Conservation (phyloP, 2,329 filamentous ascomycete species). For the Colletotrichum sp. region DNA sequence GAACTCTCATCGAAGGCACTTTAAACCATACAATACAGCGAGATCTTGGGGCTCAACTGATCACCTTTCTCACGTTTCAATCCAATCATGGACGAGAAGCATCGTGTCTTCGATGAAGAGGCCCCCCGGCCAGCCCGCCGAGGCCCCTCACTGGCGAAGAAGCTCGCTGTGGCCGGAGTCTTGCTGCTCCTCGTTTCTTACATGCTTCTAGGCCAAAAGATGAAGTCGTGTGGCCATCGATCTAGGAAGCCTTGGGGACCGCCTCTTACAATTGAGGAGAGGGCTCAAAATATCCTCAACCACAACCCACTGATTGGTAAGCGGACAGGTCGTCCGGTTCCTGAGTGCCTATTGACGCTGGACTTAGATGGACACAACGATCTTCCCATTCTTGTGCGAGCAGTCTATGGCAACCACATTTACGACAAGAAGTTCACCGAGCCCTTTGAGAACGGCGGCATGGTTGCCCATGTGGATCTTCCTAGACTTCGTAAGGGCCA, state of each 20-base stretch:
- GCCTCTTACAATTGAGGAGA: constrained; percentile 42
- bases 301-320: constrained; percentile 56
- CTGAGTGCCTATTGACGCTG: background rate
- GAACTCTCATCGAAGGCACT: background rate
- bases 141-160: background rate
- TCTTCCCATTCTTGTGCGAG: constrained; percentile 75
- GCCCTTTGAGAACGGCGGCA: constrained; percentile 73
- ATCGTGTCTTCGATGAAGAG: background rate
- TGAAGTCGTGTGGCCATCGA: constrained; percentile 19
- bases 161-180: constrained; percentile 12
- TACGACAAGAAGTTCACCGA: constrained; percentile 75
- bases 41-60: background rate
- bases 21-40: background rate
- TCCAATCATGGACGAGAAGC: constrained; percentile 2
- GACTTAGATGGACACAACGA: constrained; percentile 86
- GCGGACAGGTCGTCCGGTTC: background rate
- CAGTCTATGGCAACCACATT: constrained; percentile 75
- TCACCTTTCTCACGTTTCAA: background rate
- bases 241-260: constrained; percentile 25
- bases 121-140: background rate
- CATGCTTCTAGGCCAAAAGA: background rate
- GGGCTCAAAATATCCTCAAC: constrained; percentile 50
- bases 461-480: constrained; percentile 78
- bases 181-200: constrained; percentile 15
- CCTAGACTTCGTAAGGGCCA: constrained; percentile 73